phyloP scores from a whole-genome alignment of 1,284 basidiomycete genomes.

The Tilletia walkeri region DNA sequence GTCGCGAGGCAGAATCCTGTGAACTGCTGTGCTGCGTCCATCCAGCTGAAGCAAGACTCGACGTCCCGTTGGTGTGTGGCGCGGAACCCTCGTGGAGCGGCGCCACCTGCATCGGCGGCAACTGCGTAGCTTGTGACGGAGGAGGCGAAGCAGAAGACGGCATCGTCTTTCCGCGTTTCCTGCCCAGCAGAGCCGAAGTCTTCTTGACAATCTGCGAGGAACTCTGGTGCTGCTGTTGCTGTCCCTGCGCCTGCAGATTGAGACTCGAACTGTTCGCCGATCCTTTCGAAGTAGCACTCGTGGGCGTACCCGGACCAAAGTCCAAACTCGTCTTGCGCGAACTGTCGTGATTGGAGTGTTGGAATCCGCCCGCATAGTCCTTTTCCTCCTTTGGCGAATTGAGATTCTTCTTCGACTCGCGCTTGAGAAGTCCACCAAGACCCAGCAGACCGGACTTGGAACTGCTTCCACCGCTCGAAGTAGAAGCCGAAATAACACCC shows the following conservation, averaged over 20 bases:
- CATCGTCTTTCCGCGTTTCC: slow-evolving; percentile 88
- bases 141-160: slow-evolving; percentile 74
- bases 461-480: neutral
- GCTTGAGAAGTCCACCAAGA: slow-evolving; percentile 14
- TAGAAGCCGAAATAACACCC: neutral
- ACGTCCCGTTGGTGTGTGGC: slow-evolving; percentile 61
- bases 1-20: slow-evolving; percentile 31
- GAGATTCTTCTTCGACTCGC: slow-evolving; percentile 13
- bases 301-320: neutral
- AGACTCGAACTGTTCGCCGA: slow-evolving; percentile 6
- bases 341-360: neutral
- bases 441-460: slow-evolving; percentile 12
- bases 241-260: neutral
- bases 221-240: neutral
- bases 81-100: slow-evolving; percentile 75
- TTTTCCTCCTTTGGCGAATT: slow-evolving; percentile 4
- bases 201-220: neutral
- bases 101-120: slow-evolving; percentile 84
- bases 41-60: neutral
- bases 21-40: slow-evolving; percentile 64
- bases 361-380: neutral
- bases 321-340: slow-evolving; percentile 14
- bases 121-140: slow-evolving; percentile 62
- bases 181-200: slow-evolving; percentile 67
- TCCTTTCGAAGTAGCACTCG: neutral